Evolutionary conservation across 108 stramenopile species (phyloP).

Genomic region (Licmophora abbreviata): DNA sequence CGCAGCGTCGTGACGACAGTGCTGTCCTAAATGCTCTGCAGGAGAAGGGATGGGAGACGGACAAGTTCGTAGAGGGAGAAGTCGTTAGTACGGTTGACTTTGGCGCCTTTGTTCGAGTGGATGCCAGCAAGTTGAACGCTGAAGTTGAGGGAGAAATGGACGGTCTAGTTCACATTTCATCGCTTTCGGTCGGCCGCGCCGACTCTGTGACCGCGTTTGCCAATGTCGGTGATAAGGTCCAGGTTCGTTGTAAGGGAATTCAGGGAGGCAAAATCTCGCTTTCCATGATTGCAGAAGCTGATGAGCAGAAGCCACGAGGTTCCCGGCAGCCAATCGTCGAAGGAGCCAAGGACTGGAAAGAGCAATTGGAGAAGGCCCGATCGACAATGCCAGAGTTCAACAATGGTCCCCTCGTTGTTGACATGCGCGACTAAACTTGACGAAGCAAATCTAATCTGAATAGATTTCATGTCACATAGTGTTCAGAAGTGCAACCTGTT

Average conservation of each 20-base stretch:
- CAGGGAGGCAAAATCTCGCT: constrained; percentile 61
- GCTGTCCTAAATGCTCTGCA: constrained; percentile 43
- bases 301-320: constrained; percentile 40
- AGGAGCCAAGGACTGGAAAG: constrained; percentile 83
- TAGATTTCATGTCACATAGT: too few species aligned
- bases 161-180: constrained; percentile 83
- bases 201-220: constrained; percentile 49
- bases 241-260: constrained; percentile 71
- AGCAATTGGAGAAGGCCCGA: constrained; percentile 35
- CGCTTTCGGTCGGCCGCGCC: constrained; percentile 56
- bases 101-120: constrained; percentile 89
- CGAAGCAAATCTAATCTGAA: too few species aligned
- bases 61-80: constrained; percentile 78
- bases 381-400: constrained; percentile 46
- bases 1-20: constrained; percentile 55
- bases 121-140: constrained; percentile 53
- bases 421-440: constrained; percentile 25
- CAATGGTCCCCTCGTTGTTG: constrained; percentile 56
- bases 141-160: constrained; percentile 74
- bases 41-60: constrained; percentile 72
- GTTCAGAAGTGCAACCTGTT: too few species aligned
- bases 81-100: constrained; percentile 86
- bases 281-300: constrained; percentile 75
- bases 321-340: constrained; percentile 17
- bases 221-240: constrained; percentile 64